Percentiles rank a stretch among this genome's conserved stretches.
Evolutionary conservation across 768 basidiomycete species (phyloP).

Genomic region (Lentinus brumalis): DNA sequence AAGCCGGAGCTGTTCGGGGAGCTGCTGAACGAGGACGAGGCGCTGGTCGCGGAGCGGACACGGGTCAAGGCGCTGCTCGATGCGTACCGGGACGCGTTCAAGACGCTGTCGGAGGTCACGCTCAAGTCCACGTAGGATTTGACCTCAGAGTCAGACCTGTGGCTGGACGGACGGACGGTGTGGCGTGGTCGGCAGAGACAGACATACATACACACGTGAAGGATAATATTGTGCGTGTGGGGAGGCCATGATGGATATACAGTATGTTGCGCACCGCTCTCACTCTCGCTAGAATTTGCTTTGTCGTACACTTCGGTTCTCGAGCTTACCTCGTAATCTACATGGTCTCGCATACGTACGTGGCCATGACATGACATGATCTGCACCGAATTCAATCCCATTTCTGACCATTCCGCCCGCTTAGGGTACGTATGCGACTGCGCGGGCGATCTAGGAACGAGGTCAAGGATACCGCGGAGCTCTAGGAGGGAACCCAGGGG

Average conservation of each 20-base stretch:
- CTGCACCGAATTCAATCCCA: no score
- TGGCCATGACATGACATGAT: background rate
- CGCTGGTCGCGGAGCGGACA: constrained; percentile 88
- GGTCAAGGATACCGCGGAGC: no score
- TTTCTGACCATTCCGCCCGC: no score
- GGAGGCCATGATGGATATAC: background rate
- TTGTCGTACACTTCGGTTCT: constrained; percentile 6
- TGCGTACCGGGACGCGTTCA: constrained; percentile 95
- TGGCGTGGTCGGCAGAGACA: background rate
- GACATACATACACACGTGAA: background rate
- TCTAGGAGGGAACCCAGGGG: no score
- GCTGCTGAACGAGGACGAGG: constrained; percentile 93
- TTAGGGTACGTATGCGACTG: no score
- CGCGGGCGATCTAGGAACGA: no score
- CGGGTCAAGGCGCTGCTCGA: constrained; percentile 93
- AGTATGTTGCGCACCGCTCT: constrained; percentile 4
- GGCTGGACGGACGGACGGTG: background rate
- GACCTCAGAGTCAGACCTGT: background rate
- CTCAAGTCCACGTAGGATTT: constrained; percentile 55
- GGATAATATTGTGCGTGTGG: background rate
- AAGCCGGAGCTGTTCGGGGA: constrained; percentile 92
- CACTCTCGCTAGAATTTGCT: constrained; percentile 8
- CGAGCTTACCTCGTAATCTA: constrained; percentile 8
- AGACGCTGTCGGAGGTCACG: constrained; percentile 80
- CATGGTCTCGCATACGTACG: background rate